Conservation (phyloP, 441 rosid species). For the Gossypium armourianum region DNA sequence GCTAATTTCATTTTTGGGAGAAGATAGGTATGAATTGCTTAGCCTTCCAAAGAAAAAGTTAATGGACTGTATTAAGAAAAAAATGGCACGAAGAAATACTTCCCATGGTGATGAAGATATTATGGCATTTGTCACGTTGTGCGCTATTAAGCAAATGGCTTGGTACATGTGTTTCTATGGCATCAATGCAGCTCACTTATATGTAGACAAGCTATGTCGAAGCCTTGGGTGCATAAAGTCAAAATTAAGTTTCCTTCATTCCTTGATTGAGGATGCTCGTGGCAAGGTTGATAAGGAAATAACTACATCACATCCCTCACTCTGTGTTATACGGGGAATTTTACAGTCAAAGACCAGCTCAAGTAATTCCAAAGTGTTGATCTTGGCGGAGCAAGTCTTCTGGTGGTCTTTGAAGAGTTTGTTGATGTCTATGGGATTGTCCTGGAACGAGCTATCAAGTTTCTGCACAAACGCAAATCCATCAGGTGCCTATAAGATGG, state of each 20-base stretch:
- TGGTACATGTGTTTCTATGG: conserved; percentile 55
- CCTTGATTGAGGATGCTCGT: conserved; percentile 28
- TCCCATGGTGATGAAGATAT: conserved; percentile 26
- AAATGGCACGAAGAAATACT: conserved; percentile 21
- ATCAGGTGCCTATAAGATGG: conserved; percentile 21
- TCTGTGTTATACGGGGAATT: conserved; percentile 35
- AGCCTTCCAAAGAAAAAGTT: conserved; percentile 41
- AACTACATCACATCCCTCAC: conserved; percentile 40
- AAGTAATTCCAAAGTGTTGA: conserved; percentile 30
- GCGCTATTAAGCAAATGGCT: conserved; percentile 47
- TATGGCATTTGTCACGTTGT: conserved; percentile 33
- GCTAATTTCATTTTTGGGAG: conserved; percentile 25
- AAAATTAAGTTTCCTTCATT: conserved; percentile 34
- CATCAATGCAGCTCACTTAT: conserved; percentile 35
- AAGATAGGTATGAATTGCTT: conserved; percentile 30
- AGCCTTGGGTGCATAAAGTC: conserved; percentile 31
- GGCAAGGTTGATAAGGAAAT: conserved; percentile 24
- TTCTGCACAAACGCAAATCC: conserved; percentile 20
- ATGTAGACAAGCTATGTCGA: conserved; percentile 33
- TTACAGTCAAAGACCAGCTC: conserved; percentile 26
- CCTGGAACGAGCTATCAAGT: conserved; percentile 29
- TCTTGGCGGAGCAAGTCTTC: conserved; percentile 39
- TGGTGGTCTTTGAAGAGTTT: conserved; percentile 43
- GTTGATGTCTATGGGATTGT: conserved; percentile 37
- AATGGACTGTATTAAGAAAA: conserved; percentile 34